phyloP scores from a whole-genome alignment of 257 asterid genomes.

The Salvia rosmarinus region DNA sequence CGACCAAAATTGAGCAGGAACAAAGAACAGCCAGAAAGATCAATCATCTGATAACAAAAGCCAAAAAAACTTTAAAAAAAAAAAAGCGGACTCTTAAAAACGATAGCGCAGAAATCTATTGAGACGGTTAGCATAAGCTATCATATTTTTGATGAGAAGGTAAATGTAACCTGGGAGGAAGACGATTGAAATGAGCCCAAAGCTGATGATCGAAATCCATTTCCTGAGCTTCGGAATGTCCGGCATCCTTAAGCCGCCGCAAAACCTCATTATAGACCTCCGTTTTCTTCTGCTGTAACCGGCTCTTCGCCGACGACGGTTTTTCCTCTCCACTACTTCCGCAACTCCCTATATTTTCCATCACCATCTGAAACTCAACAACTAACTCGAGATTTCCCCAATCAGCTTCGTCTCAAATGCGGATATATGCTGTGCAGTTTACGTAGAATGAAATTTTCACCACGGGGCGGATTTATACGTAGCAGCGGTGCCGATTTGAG shows the following conservation, averaged over 20 bases:
- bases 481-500: constrained; percentile 34
- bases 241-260: constrained; percentile 73
- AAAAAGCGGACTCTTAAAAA: neutral
- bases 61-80: no score
- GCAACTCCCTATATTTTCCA: constrained; percentile 69
- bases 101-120: neutral
- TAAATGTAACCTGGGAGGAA: constrained; percentile 69
- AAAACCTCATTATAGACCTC: constrained; percentile 93
- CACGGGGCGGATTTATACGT: constrained; percentile 24
- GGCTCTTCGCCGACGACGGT: constrained; percentile 40
- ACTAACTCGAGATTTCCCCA: constrained; percentile 21
- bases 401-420: constrained; percentile 28
- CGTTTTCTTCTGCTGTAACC: constrained; percentile 52
- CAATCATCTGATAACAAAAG: neutral
- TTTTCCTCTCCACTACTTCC: constrained; percentile 60
- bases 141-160: neutral
- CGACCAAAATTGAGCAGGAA: neutral
- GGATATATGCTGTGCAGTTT: constrained; percentile 16
- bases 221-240: constrained; percentile 61
- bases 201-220: constrained; percentile 78
- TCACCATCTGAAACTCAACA: constrained; percentile 46
- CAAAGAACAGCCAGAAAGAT: neutral
- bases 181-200: constrained; percentile 92
- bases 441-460: constrained; percentile 26
- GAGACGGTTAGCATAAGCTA: neutral